These are phyloP conservation scores for Leucocoprinus sp. DNA, from an alignment of 768 basidiomycete species.

Conservation along the genomic window DNA sequence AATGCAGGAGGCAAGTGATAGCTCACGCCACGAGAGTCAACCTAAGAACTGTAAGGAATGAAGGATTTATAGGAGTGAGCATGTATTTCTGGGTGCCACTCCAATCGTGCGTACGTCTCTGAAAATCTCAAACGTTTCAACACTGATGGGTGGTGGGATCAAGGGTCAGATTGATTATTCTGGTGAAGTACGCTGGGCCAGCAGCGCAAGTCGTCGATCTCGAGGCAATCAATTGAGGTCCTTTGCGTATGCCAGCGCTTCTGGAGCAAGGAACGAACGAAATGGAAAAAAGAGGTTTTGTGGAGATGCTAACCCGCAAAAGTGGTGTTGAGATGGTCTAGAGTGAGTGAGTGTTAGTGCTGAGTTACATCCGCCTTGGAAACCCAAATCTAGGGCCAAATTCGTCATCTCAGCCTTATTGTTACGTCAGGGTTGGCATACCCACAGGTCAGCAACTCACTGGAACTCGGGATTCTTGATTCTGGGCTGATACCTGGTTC, in stretches of 20 bases:
- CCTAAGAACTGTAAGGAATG: slow-evolving; percentile 4
- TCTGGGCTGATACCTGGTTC: neutral
- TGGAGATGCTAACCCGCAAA: neutral
- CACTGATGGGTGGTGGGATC: neutral
- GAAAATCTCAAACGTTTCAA: neutral
- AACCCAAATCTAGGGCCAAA: neutral
- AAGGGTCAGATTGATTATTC: slow-evolving; percentile 3
- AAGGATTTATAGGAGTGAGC: neutral
- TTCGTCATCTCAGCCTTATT: neutral
- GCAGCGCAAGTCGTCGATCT: neutral
- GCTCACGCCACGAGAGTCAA: slow-evolving; percentile 2
- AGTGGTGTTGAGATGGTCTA: neutral
- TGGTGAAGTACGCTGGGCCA: neutral
- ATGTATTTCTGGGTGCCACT: neutral
- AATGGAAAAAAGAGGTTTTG: neutral
- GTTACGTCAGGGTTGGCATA: slow-evolving; percentile 11
- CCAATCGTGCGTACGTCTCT: neutral
- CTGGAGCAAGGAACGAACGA: neutral
- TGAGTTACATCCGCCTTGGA: neutral
- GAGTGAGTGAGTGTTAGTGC: neutral
- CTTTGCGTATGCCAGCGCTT: neutral
- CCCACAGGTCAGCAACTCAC: neutral
- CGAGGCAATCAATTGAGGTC: neutral
- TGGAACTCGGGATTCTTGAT: neutral
- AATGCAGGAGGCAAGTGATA: neutral